Base-by-base conservation (phyloP, 2,329 filamentous ascomycete genomes). In the Phyllosticta citribraziliensis region DNA sequence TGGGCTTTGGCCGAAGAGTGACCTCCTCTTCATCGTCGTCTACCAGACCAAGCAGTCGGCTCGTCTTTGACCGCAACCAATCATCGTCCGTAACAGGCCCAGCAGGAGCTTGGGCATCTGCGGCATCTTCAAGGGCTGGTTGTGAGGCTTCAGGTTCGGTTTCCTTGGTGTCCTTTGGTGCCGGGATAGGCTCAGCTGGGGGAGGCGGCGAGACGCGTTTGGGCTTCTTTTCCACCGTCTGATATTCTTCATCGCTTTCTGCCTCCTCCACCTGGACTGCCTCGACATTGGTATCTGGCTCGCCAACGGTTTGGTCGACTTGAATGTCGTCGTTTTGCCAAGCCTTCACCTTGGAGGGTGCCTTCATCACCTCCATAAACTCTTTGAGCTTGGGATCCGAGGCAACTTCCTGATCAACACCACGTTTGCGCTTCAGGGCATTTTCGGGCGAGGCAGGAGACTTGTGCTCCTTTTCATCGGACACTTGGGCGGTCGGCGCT, bases 31-130 rank as follows among this genome's bases (percentile, higher is more conserved):
- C 73, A 63, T 88, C 84, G 63, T 87, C 87, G 52, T 90, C 88
- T 67, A 92, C 80, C 27, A 97, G 79, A 72, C 93, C 94, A 57
- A 97, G 80, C 56, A 96, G 78, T 68, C 93, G 84, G 75, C 87
- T 97, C 14, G 92, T 97, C 67, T 89, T 85, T 64, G 89, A 93
- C 62, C 93, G 86, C 67, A 97, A 80, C 94, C 94, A 99, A 74
- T 97, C 92, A 63, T 87, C 85, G 75, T 97, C 91, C 22, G 88
- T 87, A 2, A 86, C 79, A 57, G 78, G 77, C 54, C 35, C 24
- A 56, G 70, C 69, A 22, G 66, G 56, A 52, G 65, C 55, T 35
- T 56, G 61, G 20, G 63, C 64, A 12, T 67, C 63, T 11, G 40
- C 70, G 61, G 66, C 68, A 62, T 63, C 52, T 25, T 67, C 65